These are phyloP conservation scores for Podosphaera fusca DNA, from an alignment of 2,329 filamentous ascomycete species.

Conservation along the genomic window DNA sequence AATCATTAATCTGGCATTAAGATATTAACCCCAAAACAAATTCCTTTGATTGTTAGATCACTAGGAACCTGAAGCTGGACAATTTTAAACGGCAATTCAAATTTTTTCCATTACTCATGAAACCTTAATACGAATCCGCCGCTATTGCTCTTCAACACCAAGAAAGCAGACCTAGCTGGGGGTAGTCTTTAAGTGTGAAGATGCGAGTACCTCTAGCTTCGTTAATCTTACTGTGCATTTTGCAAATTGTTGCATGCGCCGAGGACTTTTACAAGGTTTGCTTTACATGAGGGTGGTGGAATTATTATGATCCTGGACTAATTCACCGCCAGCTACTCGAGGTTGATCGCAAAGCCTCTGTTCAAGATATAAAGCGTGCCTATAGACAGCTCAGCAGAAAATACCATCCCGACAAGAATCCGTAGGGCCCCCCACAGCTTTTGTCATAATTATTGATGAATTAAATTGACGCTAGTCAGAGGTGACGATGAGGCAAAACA, in stretches of 20 bases:
- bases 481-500: slow-evolving; percentile 58
- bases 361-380: slow-evolving; percentile 78
- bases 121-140: no score
- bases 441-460: background rate
- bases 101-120: no score
- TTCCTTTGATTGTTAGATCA: no score
- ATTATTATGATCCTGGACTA: slow-evolving; percentile 2
- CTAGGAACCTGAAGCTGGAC: no score
- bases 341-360: slow-evolving; percentile 53
- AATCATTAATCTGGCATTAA: no score
- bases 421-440: slow-evolving; percentile 30
- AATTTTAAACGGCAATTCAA: no score
- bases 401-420: slow-evolving; percentile 94
- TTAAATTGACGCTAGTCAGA: slow-evolving; percentile 21
- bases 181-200: slow-evolving; percentile 10
- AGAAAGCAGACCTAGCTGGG: background rate
- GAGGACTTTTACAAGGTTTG: slow-evolving; percentile 62
- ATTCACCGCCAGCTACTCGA: slow-evolving; percentile 42
- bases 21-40: no score
- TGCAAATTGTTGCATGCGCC: slow-evolving; percentile 31
- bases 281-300: background rate
- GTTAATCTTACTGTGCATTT: slow-evolving; percentile 28
- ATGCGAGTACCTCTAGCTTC: slow-evolving; percentile 29
- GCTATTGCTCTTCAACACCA: slow-evolving; percentile 1
- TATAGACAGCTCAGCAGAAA: slow-evolving; percentile 87